phyloP scores from a whole-genome alignment of 1,139 yeast genomes.

The Ogataea hybrid region DNA sequence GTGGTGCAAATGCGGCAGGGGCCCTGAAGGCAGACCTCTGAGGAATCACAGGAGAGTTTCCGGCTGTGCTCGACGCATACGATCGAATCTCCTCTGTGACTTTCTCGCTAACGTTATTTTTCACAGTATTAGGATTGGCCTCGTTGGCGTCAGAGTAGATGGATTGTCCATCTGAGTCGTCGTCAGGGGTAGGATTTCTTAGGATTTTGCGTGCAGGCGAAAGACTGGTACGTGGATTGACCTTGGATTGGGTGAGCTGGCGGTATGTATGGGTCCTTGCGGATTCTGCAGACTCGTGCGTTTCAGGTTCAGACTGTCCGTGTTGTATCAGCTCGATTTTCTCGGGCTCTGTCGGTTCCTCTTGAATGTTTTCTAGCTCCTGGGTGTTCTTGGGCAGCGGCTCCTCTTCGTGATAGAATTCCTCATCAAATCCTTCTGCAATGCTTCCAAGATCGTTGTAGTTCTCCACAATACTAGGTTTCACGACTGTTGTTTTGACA shows the following conservation, averaged over 20 bases:
- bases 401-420: constrained; percentile 17
- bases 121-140: constrained; percentile 1
- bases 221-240: constrained; percentile 1
- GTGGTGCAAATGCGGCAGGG: constrained; percentile 3
- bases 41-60: constrained; percentile 16
- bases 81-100: constrained; percentile 24
- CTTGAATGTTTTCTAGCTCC: constrained; percentile 21
- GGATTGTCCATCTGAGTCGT: constrained; percentile 16
- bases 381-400: constrained; percentile 1
- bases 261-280: constrained; percentile 21
- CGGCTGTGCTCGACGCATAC: constrained; percentile 12
- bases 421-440: constrained; percentile 27
- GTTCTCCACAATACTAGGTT: constrained; percentile 20
- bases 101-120: constrained; percentile 12
- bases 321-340: constrained; percentile 1
- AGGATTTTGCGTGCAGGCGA: constrained; percentile 24
- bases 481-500: constrained; percentile 32
- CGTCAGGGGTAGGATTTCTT: constrained; percentile 13
- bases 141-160: constrained; percentile 25
- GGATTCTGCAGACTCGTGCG: constrained; percentile 1
- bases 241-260: constrained; percentile 20
- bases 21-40: constrained; percentile 14
- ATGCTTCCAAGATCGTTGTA: constrained; percentile 22
- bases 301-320: neutral
- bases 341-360: constrained; percentile 11